Conservation (phyloP, 305 asterid species). For the Fraxinus velutina region DNA sequence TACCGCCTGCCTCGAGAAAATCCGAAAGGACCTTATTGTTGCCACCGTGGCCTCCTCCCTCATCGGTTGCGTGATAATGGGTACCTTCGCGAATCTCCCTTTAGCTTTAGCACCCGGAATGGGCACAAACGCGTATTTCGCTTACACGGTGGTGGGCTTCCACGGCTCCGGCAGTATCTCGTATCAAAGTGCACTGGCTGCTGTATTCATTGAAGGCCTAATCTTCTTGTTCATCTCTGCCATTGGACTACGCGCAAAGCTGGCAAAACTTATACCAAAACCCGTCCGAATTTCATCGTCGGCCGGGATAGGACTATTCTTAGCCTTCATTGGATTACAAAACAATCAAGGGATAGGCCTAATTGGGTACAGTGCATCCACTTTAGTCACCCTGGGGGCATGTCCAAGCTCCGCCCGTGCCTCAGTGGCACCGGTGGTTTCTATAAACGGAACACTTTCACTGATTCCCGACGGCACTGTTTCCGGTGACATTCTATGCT, state of each 20-base stretch:
- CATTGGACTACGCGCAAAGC: slow-evolving; percentile 64
- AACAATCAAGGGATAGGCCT: slow-evolving; percentile 78
- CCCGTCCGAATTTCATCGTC: slow-evolving; percentile 83
- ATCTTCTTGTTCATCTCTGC: slow-evolving; percentile 68
- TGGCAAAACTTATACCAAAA: slow-evolving; percentile 73
- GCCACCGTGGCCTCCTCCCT: slow-evolving; percentile 84
- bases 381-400: slow-evolving; percentile 75
- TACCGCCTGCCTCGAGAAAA: slow-evolving; percentile 60
- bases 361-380: slow-evolving; percentile 68
- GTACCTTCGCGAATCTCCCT: slow-evolving; percentile 69
- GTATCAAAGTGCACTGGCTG: slow-evolving; percentile 74
- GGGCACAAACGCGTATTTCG: slow-evolving; percentile 91
- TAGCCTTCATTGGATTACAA: slow-evolving; percentile 83
- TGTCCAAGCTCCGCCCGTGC: slow-evolving; percentile 65
- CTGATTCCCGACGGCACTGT: slow-evolving; percentile 59
- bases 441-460: slow-evolving; percentile 51
- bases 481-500: slow-evolving; percentile 68
- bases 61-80: slow-evolving; percentile 83
- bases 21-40: slow-evolving; percentile 68
- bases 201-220: slow-evolving; percentile 76
- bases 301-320: slow-evolving; percentile 80
- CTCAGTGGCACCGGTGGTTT: slow-evolving; percentile 54
- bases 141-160: slow-evolving; percentile 87
- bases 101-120: slow-evolving; percentile 89
- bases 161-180: slow-evolving; percentile 86